These are phyloP conservation scores for Cryphonectria nitschkei DNA, from an alignment of 2,329 filamentous ascomycete genomes.

Conservation along the genomic window DNA sequence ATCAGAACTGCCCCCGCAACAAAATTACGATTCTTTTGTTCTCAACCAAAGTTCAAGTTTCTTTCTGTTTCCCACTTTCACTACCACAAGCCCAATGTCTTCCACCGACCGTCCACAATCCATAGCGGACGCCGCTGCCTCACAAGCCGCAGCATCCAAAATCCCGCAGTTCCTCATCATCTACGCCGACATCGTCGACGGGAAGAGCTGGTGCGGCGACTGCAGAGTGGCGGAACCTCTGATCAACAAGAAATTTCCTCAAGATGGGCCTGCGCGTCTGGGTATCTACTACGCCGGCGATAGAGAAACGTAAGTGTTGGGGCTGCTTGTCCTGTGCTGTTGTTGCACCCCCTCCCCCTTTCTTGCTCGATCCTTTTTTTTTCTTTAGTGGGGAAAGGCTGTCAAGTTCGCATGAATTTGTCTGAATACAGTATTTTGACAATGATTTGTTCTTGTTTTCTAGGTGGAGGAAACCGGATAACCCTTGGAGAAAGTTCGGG, in stretches of 20 bases:
- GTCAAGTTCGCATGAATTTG: neutral
- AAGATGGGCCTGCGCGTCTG: conserved; percentile 21
- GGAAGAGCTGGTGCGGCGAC: conserved; percentile 36
- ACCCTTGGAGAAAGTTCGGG: conserved; percentile 34
- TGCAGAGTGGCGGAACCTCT: conserved; percentile 35
- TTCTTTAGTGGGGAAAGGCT: too few relatives aligned
- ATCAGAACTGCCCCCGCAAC: too few relatives aligned
- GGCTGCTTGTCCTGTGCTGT: neutral
- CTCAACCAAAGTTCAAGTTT: neutral
- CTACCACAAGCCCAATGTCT: conserved; percentile 12
- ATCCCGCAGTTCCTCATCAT: conserved; percentile 33
- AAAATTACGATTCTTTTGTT: neutral
- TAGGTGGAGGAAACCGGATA: conserved; percentile 34
- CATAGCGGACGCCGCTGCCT: conserved; percentile 18
- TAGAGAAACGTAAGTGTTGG: conserved; percentile 31
- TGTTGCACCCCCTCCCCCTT: neutral
- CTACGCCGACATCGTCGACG: conserved; percentile 33
- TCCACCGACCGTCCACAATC: conserved; percentile 6
- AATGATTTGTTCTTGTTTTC: too few relatives aligned
- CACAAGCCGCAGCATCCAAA: conserved; percentile 22
- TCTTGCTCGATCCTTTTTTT: neutral
- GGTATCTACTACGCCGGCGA: conserved; percentile 33
- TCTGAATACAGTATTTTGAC: neutral
- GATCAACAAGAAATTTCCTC: conserved; percentile 32
- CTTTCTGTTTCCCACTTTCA: neutral